A percentile compares a stretch with the other conserved stretches of the same genome.
Evolutionary conservation across 2,329 filamentous ascomycete species (phyloP).

Genomic region (Ascochyta rabiei): DNA sequence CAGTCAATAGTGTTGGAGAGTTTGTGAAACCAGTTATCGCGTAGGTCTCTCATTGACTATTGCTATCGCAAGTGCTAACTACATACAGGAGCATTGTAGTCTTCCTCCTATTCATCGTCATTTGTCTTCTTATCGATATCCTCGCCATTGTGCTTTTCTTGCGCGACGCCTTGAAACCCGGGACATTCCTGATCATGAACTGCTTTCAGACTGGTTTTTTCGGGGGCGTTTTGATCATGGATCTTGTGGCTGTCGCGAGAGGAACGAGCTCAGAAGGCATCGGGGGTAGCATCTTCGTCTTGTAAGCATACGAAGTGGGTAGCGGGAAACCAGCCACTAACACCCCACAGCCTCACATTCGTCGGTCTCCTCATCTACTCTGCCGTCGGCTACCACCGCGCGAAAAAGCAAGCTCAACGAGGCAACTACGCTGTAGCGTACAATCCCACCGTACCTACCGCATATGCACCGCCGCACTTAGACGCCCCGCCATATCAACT

Average conservation of each 20-base stretch:
- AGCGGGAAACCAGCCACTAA: slow-evolving; percentile 5
- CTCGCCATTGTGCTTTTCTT: slow-evolving; percentile 43
- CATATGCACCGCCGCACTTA: slow-evolving; percentile 25
- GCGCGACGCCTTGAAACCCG: slow-evolving; percentile 40
- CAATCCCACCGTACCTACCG: slow-evolving; percentile 33
- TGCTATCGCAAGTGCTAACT: slow-evolving; percentile 23
- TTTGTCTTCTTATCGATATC: slow-evolving; percentile 45
- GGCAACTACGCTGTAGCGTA: slow-evolving; percentile 43
- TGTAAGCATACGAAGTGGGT: slow-evolving; percentile 36
- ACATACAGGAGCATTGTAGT: slow-evolving; percentile 34
- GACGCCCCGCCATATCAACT: slow-evolving; percentile 28
- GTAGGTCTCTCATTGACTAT: slow-evolving; percentile 17
- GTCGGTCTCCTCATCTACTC: slow-evolving; percentile 51
- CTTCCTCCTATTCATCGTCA: slow-evolving; percentile 41
- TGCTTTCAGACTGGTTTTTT: slow-evolving; percentile 46
- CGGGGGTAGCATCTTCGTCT: slow-evolving; percentile 40
- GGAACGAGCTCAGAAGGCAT: slow-evolving; percentile 31
- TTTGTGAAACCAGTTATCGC: slow-evolving; percentile 27
- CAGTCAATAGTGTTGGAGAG: slow-evolving; percentile 23
- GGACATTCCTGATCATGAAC: slow-evolving; percentile 45
- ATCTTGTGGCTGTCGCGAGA: slow-evolving; percentile 34
- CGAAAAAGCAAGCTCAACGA: slow-evolving; percentile 42
- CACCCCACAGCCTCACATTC: slow-evolving; percentile 38
- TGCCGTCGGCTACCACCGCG: slow-evolving; percentile 42
- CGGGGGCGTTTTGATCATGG: slow-evolving; percentile 38